Conservation (phyloP, 2,329 filamentous ascomycete genomes). For the Hymenoscyphus salicellus region DNA sequence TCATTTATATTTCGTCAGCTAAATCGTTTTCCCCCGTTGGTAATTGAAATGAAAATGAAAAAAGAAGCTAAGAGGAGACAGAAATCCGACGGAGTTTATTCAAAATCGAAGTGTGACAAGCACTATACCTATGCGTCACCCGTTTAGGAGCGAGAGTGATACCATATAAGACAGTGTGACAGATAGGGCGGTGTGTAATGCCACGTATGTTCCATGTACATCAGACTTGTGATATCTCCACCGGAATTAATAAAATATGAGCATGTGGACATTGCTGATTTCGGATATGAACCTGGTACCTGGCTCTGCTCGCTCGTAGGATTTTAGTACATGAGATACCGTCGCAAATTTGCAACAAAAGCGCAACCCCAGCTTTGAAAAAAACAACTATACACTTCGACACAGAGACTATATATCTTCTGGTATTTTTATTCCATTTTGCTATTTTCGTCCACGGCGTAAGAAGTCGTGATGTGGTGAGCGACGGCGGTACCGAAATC, state of each 20-base stretch:
- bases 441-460: no score
- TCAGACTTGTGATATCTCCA: background rate
- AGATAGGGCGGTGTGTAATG: conserved; percentile 1
- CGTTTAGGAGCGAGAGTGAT: background rate
- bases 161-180: background rate
- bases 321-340: no score
- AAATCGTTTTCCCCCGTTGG: background rate
- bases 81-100: background rate
- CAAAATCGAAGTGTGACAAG: background rate
- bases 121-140: background rate
- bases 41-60: background rate
- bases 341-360: no score
- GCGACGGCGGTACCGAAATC: no score
- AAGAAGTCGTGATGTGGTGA: no score
- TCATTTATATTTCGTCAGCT: background rate
- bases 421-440: no score
- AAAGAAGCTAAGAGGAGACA: background rate
- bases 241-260: background rate
- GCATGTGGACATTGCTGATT: background rate
- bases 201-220: background rate
- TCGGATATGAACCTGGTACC: background rate
- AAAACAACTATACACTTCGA: no score
- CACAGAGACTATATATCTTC: no score
- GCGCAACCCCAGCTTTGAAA: no score
- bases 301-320: background rate